Conservation (phyloP, 164 flowering plant genomes). For the Tetracentron sinense region DNA sequence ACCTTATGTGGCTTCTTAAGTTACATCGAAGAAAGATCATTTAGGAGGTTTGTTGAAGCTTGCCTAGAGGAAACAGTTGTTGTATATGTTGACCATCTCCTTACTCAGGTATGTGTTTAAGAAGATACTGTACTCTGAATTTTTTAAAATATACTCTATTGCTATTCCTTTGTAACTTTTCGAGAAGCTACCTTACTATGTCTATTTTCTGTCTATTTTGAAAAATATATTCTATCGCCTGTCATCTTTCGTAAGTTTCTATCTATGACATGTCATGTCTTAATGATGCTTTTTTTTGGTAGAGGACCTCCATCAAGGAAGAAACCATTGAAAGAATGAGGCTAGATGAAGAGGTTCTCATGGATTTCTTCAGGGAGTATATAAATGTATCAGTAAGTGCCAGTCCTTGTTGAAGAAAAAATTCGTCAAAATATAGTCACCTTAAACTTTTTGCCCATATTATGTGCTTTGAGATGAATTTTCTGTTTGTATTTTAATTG, state of each 20-base stretch:
- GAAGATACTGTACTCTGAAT: no score
- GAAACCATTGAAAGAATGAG: slow-evolving; percentile 97
- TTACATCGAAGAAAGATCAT: slow-evolving; percentile 95
- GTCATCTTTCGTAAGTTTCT: neutral
- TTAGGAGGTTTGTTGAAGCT: slow-evolving; percentile 91
- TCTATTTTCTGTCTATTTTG: no score
- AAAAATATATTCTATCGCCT: neutral
- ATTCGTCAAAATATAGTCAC: neutral
- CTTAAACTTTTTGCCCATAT: neutral
- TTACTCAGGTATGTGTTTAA: slow-evolving; percentile 59
- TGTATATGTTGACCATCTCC: slow-evolving; percentile 89
- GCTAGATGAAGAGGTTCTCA: slow-evolving; percentile 86
- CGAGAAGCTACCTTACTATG: no score
- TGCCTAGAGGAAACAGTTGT: slow-evolving; percentile 92
- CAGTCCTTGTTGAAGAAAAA: neutral
- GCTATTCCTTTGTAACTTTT: no score
- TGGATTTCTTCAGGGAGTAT: slow-evolving; percentile 91
- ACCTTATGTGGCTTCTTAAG: slow-evolving; percentile 24
- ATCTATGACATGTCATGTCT: neutral
- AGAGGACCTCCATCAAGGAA: slow-evolving; percentile 91
- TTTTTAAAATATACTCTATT: no score
- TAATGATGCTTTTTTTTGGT: slow-evolving; percentile 16
- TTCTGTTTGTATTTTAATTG: no score
- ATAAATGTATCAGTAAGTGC: slow-evolving; percentile 79
- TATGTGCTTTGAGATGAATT: neutral